phyloP scores from a whole-genome alignment of 805 yeast species.

The Yueomyces sp. region DNA sequence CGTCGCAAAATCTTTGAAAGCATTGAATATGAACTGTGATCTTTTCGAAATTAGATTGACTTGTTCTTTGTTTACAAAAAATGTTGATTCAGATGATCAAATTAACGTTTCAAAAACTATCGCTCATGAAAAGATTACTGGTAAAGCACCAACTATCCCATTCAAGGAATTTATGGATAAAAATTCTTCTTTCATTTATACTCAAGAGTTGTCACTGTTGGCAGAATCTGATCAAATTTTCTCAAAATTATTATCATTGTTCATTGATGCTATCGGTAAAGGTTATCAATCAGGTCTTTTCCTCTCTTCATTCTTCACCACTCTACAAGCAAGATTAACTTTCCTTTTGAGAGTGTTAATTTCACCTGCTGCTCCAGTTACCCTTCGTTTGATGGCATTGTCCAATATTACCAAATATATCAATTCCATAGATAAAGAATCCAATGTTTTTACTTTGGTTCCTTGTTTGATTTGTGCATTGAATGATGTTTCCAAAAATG shows the following conservation, averaged over 20 bases:
- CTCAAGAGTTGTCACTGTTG: conserved; percentile 22
- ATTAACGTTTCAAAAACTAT: conserved; percentile 21
- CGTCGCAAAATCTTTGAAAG: conserved; percentile 27
- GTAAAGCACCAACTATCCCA: conserved; percentile 11
- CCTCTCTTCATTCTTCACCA: conserved; percentile 24
- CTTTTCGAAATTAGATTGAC: conserved; percentile 54
- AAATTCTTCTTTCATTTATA: conserved; percentile 15
- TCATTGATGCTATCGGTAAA: conserved; percentile 31
- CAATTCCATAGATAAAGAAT: conserved; percentile 24
- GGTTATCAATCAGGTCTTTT: conserved; percentile 23
- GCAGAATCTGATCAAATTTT: conserved; percentile 29
- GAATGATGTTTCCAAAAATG: conserved; percentile 33
- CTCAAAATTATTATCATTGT: conserved; percentile 27
- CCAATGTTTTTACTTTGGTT: conserved; percentile 37
- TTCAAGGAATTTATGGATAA: conserved; percentile 22
- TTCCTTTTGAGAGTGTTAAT: conserved; percentile 45
- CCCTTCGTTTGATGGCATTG: conserved; percentile 40
- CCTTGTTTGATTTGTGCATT: conserved; percentile 48
- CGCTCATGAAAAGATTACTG: conserved; percentile 16
- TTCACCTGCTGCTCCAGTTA: conserved; percentile 45
- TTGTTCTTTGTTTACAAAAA: conserved; percentile 35
- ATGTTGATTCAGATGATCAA: conserved; percentile 8
- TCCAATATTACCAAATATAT: conserved; percentile 26
- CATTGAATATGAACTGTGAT: conserved; percentile 27
- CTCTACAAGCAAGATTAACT: conserved; percentile 35